Percentiles rank a stretch among this genome's conserved stretches.
phyloP scores from a whole-genome alignment of 2,329 filamentous ascomycete genomes.

The Bipolaris oryzae region DNA sequence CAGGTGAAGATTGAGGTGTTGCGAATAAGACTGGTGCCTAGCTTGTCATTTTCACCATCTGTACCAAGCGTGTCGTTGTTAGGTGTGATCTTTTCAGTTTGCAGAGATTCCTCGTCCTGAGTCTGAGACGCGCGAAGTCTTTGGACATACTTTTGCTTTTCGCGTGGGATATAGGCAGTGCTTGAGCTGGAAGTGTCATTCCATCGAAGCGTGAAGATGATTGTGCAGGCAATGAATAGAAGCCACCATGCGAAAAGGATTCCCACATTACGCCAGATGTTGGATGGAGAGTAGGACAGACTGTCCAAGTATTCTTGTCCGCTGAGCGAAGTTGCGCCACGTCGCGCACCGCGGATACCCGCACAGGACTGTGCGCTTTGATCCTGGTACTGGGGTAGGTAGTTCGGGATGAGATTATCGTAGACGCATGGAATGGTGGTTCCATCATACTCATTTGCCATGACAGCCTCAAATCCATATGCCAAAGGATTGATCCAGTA shows the following conservation, averaged over 20 bases:
- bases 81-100: conserved; percentile 18
- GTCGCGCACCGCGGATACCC: conserved; percentile 62
- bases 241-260: conserved; percentile 54
- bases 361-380: conserved; percentile 59
- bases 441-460: conserved; percentile 69
- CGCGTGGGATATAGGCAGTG: conserved; percentile 64
- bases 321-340: conserved; percentile 57
- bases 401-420: conserved; percentile 57
- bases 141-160: conserved; percentile 28
- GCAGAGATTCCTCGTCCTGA: conserved; percentile 59
- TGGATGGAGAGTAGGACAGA: conserved; percentile 50
- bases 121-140: conserved; percentile 13
- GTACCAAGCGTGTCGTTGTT: conserved; percentile 36
- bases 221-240: conserved; percentile 59
- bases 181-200: conserved; percentile 58
- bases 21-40: conserved; percentile 53
- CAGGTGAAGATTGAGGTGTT: conserved; percentile 75
- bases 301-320: conserved; percentile 65
- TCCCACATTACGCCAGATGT: conserved; percentile 51
- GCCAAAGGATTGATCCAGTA: conserved; percentile 79
- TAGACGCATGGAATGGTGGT: conserved; percentile 57
- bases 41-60: neutral
- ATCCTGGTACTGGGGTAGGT: conserved; percentile 55
- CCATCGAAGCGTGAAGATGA: conserved; percentile 65
- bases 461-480: conserved; percentile 78